phyloP scores from a whole-genome alignment of 768 basidiomycete species.

The Termitomyces heimii region DNA sequence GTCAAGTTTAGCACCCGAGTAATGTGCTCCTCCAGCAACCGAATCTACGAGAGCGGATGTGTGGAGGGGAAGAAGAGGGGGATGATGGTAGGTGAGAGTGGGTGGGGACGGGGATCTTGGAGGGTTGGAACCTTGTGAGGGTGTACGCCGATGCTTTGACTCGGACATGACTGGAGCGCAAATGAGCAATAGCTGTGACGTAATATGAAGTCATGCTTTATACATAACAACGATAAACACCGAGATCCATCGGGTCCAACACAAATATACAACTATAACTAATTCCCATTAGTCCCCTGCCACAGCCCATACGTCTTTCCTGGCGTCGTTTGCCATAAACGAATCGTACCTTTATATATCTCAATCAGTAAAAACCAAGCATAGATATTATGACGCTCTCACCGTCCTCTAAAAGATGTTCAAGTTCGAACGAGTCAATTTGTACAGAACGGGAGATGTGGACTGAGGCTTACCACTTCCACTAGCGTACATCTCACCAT shows the following conservation, averaged over 20 bases:
- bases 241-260: conserved; percentile 1
- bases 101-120: conserved; percentile 33
- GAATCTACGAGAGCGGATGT: conserved; percentile 49
- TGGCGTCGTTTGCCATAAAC: conserved; percentile 96
- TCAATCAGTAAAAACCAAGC: neutral
- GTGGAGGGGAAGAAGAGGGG: conserved; percentile 37
- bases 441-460: neutral
- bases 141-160: conserved; percentile 13
- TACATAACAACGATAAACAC: conserved; percentile 8
- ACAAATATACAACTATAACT: conserved; percentile 5
- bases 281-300: conserved; percentile 56
- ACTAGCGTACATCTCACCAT: conserved; percentile 96
- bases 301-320: conserved; percentile 90
- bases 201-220: conserved; percentile 7
- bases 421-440: conserved; percentile 4
- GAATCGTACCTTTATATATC: conserved; percentile 68
- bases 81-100: conserved; percentile 42
- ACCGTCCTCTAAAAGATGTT: conserved; percentile 62
- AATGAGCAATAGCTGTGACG: conserved; percentile 3
- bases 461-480: conserved; percentile 70
- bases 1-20: conserved; percentile 45
- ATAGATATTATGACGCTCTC: neutral
- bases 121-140: conserved; percentile 13
- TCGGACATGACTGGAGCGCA: conserved; percentile 1
- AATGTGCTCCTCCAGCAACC: conserved; percentile 58